Evolutionary conservation across 2,329 filamentous ascomycete species (phyloP), one percentile per base, ranked within the genome.

Genomic region (Hirsutella rhossiliensis): DNA sequence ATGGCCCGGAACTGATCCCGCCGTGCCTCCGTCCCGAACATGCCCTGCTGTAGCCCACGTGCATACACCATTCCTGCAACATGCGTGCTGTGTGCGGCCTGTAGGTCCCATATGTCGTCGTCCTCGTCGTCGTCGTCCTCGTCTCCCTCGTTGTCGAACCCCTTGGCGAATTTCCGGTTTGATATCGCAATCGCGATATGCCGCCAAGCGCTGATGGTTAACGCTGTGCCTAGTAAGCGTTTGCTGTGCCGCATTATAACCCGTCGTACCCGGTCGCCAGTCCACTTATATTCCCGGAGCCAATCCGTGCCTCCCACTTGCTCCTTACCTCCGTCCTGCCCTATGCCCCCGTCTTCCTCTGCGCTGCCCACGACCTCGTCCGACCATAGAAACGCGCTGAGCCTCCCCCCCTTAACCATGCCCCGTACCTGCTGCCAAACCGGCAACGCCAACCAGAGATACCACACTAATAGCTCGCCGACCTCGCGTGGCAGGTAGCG

Each of bases 401-500:
- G 23, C 3, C 5, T 27, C 12, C 15, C 20, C 4, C 15, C 29
- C 42, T 44, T 44, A 11, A 44, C 28, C 8, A 32, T 27, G 18
- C 37, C 42, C 42, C 40, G 28, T 15, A 44, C 42, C 5, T 23
- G 4, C 18, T 44, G 37, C 42, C 34, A 39, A 46, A 46, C 50
- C 42, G 43, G 53, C 41, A 55, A 44, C 37, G 51, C 49, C 32
- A 54, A 48, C 53, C 44, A 57, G n/a, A 56, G 43, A 47, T 56
- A 56, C 42, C 44, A 53, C 45, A 56, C 45, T 15, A 54, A 34
- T 27, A 56, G 51, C 48, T 53, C 50, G 19, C 49, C 47, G 7
- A 55, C 48, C 45, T 56, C 52, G 13, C 43, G 45, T 38, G 48
- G 49, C 44, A 58, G 45, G 51, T 55, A 58, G 23, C 48, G 43